A percentile compares a stretch with the other conserved stretches of the same genome.
These are phyloP conservation scores for Trichophyton schoenleinii DNA, from an alignment of 2,329 filamentous ascomycete genomes.

Conservation along the genomic window DNA sequence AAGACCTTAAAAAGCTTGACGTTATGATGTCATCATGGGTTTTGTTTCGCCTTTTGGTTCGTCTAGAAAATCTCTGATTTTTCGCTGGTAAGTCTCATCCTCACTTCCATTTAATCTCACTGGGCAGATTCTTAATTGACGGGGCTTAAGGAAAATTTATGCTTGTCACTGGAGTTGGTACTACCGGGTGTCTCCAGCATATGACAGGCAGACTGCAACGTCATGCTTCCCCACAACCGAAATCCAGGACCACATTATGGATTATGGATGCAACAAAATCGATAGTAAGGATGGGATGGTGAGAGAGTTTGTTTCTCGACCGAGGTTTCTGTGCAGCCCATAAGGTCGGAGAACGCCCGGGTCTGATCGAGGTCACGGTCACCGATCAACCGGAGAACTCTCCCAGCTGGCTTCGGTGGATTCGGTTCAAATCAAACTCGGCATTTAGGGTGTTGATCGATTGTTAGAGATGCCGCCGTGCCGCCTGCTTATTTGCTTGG, in stretches of 20 bases:
- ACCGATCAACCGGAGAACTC: neutral
- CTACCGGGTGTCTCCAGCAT: neutral
- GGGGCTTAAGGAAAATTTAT: neutral
- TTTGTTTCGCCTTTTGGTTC: neutral
- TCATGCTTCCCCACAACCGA: neutral
- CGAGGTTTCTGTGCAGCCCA: neutral
- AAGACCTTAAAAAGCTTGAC: neutral
- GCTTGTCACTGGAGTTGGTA: neutral
- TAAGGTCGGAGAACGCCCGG: neutral
- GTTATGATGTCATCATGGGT: neutral
- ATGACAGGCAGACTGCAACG: neutral
- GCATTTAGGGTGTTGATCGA: neutral
- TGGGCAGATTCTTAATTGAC: neutral
- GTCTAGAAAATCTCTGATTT: neutral
- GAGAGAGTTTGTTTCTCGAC: neutral
- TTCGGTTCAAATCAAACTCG: neutral
- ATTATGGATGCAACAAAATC: neutral
- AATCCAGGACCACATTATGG: neutral
- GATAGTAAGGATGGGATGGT: neutral
- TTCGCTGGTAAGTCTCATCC: neutral
- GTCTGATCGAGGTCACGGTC: neutral
- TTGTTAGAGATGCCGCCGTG: neutral
- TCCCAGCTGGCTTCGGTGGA: neutral
- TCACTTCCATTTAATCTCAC: neutral
- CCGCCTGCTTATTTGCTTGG: neutral